Percentiles rank a stretch among this genome's conserved stretches.
Evolutionary conservation across 1,139 yeast genomes (phyloP).

Genomic region (Candida labiduridarum): DNA sequence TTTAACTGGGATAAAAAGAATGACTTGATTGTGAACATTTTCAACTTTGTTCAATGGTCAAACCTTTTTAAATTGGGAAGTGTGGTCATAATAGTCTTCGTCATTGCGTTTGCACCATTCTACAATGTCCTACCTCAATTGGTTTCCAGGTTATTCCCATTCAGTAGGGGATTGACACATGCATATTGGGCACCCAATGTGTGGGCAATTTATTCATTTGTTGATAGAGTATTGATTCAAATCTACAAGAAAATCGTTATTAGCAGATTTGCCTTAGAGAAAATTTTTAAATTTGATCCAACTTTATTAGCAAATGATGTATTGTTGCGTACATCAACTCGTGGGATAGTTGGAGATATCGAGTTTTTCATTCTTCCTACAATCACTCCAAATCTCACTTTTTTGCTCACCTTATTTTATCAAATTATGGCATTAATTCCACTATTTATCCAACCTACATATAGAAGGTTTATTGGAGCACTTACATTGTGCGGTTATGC

Average conservation of each 20-base stretch:
- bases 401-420: conserved; percentile 75
- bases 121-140: conserved; percentile 67
- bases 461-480: conserved; percentile 78
- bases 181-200: conserved; percentile 99
- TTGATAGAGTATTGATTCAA: conserved; percentile 72
- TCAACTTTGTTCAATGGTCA: conserved; percentile 55
- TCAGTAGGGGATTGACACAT: conserved; percentile 92
- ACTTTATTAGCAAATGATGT: conserved; percentile 25
- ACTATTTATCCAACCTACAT: conserved; percentile 71
- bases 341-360: conserved; percentile 92
- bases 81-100: conserved; percentile 65
- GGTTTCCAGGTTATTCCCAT: conserved; percentile 78
- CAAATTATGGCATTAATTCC: conserved; percentile 81
- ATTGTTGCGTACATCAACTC: conserved; percentile 54
- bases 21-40: conserved; percentile 24
- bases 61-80: conserved; percentile 63
- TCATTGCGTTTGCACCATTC: conserved; percentile 82
- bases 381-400: conserved; percentile 76
- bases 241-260: conserved; percentile 50
- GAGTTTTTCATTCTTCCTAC: conserved; percentile 79
- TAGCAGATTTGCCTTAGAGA: conserved; percentile 37
- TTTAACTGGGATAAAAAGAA: conserved; percentile 34
- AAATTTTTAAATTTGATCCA: conserved; percentile 38
- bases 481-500: conserved; percentile 89
- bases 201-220: conserved; percentile 91